These are phyloP conservation scores for Trichoderma sp. DNA, from an alignment of 2,329 filamentous ascomycete species.

Conservation along the genomic window DNA sequence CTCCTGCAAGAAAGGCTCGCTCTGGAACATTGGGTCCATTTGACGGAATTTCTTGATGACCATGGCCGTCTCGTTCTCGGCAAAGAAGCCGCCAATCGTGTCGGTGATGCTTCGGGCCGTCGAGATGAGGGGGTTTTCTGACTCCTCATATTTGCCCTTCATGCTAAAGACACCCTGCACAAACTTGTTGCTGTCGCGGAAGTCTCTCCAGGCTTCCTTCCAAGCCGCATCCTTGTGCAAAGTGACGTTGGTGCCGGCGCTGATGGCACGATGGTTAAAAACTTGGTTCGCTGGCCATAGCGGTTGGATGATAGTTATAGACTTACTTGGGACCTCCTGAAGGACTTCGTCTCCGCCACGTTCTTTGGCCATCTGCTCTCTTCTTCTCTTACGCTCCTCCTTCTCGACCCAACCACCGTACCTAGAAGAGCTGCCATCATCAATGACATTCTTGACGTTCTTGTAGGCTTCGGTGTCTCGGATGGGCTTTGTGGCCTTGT, in stretches of 20 bases:
- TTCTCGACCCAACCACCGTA: conserved; percentile 98
- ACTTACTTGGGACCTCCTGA: conserved; percentile 83
- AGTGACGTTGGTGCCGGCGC: conserved; percentile 91
- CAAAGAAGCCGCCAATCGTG: conserved; percentile 90
- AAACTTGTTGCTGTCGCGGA: conserved; percentile 84
- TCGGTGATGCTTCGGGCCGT: conserved; percentile 95
- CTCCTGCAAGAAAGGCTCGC: conserved; percentile 92
- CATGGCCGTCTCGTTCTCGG: conserved; percentile 95
- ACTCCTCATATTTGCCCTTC: conserved; percentile 89
- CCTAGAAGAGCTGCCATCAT: conserved; percentile 92
- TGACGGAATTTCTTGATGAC: conserved; percentile 98
- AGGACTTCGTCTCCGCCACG: conserved; percentile 58
- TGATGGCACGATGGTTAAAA: conserved; percentile 45
- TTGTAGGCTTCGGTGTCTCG: conserved; percentile 94
- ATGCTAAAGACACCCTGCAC: conserved; percentile 87
- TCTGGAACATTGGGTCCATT: conserved; percentile 93
- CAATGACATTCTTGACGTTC: conserved; percentile 91
- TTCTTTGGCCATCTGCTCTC: conserved; percentile 72
- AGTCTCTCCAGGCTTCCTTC: conserved; percentile 98
- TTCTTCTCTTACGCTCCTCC: conserved; percentile 81
- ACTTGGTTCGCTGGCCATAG: not conserved
- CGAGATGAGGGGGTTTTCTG: conserved; percentile 91
- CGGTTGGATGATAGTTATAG: not conserved
- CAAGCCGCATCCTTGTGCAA: conserved; percentile 95
- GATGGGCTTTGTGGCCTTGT: conserved; percentile 93